Conservation (phyloP, 768 basidiomycete species). For the Gloeopeniophorella convolvens region DNA sequence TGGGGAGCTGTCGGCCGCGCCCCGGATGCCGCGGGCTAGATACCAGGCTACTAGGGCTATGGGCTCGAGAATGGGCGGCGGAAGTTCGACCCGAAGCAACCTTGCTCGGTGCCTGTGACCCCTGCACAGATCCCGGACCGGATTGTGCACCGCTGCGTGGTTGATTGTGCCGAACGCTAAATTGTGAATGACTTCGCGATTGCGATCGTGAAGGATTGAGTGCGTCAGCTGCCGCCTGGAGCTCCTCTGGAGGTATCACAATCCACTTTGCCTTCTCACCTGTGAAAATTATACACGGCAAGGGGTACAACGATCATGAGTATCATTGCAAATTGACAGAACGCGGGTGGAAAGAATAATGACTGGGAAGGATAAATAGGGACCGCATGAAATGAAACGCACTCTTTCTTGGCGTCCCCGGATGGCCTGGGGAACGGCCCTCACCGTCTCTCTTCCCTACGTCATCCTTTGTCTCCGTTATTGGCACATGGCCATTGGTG, state of each 20-base stretch:
- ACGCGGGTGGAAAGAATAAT: neutral
- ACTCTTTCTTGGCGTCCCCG: constrained; percentile 33
- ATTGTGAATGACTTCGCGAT: constrained; percentile 25
- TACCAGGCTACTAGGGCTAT: constrained; percentile 41
- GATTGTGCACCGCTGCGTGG: constrained; percentile 23
- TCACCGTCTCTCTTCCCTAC: constrained; percentile 22
- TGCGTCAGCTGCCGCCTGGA: constrained; percentile 48
- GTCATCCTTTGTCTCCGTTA: constrained; percentile 18
- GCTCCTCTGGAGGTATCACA: constrained; percentile 48
- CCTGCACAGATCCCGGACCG: constrained; percentile 28
- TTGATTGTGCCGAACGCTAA: constrained; percentile 21
- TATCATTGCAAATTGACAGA: constrained; percentile 5
- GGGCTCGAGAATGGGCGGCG: constrained; percentile 37
- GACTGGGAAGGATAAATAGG: neutral
- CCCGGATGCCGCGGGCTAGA: constrained; percentile 39
- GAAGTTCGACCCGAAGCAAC: constrained; percentile 32
- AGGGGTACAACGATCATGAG: constrained; percentile 1
- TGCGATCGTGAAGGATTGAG: constrained; percentile 22
- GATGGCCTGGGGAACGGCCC: constrained; percentile 23
- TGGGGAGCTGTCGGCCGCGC: constrained; percentile 16
- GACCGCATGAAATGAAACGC: constrained; percentile 22
- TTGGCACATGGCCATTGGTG: constrained; percentile 11
- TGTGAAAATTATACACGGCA: constrained; percentile 19
- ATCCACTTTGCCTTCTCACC: constrained; percentile 59
- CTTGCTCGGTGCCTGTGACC: constrained; percentile 35